Evolutionary conservation across 2,329 filamentous ascomycete species (phyloP).

Genomic region (Talaromyces sp.): DNA sequence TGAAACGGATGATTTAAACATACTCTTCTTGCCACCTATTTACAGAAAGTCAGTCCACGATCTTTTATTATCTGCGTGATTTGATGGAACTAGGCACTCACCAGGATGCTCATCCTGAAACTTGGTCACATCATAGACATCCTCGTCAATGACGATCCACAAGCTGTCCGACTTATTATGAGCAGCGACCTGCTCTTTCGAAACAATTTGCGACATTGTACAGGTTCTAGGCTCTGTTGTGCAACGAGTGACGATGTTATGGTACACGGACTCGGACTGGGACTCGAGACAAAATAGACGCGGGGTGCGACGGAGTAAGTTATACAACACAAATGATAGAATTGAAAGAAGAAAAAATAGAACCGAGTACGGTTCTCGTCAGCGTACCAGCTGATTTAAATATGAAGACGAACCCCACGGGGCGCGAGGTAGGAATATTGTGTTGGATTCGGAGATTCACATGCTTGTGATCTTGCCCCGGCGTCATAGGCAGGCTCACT

Average conservation of each 20-base stretch:
- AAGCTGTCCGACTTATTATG: slow-evolving; percentile 86
- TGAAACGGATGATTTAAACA: slow-evolving; percentile 24
- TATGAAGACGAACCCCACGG: slow-evolving; percentile 12
- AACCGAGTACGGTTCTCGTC: background rate
- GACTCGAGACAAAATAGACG: background rate
- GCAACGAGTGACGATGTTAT: background rate
- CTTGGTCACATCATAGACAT: slow-evolving; percentile 92
- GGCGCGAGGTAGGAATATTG: slow-evolving; percentile 6
- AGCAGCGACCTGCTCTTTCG: slow-evolving; percentile 78
- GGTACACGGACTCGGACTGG: background rate
- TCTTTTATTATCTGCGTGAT: background rate
- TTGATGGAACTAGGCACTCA: slow-evolving; percentile 25
- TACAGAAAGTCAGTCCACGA: slow-evolving; percentile 9
- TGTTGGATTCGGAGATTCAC: slow-evolving; percentile 17
- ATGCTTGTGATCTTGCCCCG: slow-evolving; percentile 15
- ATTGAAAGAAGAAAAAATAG: background rate
- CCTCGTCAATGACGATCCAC: slow-evolving; percentile 88
- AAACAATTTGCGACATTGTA: slow-evolving; percentile 85
- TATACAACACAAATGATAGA: background rate
- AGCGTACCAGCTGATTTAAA: background rate
- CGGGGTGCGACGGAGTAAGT: background rate
- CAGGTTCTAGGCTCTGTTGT: background rate
- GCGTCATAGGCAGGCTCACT: slow-evolving; percentile 11
- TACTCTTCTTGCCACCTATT: slow-evolving; percentile 69
- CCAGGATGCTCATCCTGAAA: slow-evolving; percentile 79